Evolutionary conservation across 1,139 yeast genomes (phyloP).

Genomic region (Geotrichum reessii): DNA sequence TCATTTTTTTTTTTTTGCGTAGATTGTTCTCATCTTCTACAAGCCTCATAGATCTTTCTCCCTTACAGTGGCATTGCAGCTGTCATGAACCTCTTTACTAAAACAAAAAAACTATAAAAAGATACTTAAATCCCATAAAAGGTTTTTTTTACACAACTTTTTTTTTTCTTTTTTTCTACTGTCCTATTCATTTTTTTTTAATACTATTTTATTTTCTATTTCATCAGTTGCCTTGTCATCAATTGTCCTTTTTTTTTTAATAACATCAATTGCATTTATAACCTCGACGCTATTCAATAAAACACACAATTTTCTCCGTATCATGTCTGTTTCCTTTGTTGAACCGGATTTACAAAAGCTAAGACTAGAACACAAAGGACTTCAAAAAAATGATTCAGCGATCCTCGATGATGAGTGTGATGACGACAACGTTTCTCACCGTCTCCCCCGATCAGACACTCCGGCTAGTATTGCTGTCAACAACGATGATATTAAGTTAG

Average conservation of each 20-base stretch:
- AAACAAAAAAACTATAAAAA: not conserved
- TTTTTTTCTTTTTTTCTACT: not conserved
- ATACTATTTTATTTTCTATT: not conserved
- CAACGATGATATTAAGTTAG: not conserved
- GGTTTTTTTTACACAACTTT: too few relatives aligned
- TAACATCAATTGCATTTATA: not conserved
- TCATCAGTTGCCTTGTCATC: not conserved
- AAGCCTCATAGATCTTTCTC: too few relatives aligned
- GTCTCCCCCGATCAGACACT: not conserved
- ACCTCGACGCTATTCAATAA: not conserved
- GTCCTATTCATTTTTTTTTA: not conserved
- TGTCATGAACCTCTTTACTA: too few relatives aligned
- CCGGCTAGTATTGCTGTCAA: not conserved
- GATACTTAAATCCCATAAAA: not conserved
- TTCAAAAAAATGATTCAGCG: not conserved
- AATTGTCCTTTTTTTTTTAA: not conserved
- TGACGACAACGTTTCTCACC: not conserved
- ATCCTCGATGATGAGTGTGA: not conserved
- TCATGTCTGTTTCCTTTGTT: slow-evolving; percentile 16
- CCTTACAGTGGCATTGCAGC: too few relatives aligned
- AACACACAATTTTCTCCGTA: not conserved
- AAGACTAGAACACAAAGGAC: not conserved
- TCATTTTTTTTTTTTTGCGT: too few relatives aligned
- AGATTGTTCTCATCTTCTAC: too few relatives aligned
- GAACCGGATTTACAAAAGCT: slow-evolving; percentile 15